These are phyloP conservation scores for Passalora sequoiae DNA, from an alignment of 2,329 filamentous ascomycete genomes.

Conservation along the genomic window DNA sequence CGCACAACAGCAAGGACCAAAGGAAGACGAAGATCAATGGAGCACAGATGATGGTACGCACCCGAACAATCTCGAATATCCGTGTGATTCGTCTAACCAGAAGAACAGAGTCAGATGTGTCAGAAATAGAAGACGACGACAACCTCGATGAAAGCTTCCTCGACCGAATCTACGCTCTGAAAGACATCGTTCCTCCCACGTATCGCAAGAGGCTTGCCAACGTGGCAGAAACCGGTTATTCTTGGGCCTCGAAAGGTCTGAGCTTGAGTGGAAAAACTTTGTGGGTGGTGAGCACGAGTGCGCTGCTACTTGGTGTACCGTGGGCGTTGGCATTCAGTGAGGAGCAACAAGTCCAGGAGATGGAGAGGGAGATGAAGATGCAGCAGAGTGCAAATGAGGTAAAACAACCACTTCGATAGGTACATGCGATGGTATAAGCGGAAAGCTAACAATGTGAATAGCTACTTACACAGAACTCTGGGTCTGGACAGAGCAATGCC, in stretches of 20 bases:
- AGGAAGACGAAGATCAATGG: constrained; percentile 69
- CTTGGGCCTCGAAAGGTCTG: constrained; percentile 56
- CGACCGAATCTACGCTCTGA: constrained; percentile 41
- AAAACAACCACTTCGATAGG: too few species aligned
- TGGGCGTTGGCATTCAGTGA: constrained; percentile 90
- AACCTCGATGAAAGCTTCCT: constrained; percentile 42
- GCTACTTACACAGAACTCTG: constrained; percentile 23
- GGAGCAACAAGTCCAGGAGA: constrained; percentile 93
- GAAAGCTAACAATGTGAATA: too few species aligned
- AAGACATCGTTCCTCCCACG: constrained; percentile 43
- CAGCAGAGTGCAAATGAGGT: constrained; percentile 84
- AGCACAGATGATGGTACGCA: constrained; percentile 84
- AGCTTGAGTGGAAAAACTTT: constrained; percentile 76
- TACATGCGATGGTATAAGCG: too few species aligned
- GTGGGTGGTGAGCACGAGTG: constrained; percentile 87
- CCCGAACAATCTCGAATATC: constrained; percentile 1
- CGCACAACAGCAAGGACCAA: constrained; percentile 60
- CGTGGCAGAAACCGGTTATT: constrained; percentile 48
- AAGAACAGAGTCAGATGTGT: constrained; percentile 70
- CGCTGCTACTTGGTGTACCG: constrained; percentile 83
- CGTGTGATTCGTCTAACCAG: constrained; percentile 10
- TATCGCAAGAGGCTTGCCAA: constrained; percentile 40
- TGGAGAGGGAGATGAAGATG: constrained; percentile 97
- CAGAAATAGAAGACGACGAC: constrained; percentile 59
- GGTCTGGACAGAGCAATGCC: constrained; percentile 18